phyloP scores from a whole-genome alignment of 2,329 filamentous ascomycete genomes.

The Dichotomopilus funicola region DNA sequence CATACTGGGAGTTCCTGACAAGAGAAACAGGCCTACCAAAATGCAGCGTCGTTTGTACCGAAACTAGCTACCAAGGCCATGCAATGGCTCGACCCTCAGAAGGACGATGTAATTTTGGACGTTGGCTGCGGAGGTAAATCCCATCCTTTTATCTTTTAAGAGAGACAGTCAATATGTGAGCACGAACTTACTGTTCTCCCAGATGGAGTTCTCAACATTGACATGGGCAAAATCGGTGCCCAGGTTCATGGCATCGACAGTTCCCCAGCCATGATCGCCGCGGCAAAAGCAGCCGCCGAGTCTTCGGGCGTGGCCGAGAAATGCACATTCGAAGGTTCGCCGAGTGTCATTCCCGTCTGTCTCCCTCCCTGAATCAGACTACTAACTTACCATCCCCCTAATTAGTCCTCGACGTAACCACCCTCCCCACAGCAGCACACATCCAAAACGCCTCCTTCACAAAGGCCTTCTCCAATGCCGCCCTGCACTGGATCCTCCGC shows the following conservation, averaged over 20 bases:
- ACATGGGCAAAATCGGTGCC: constrained; percentile 43
- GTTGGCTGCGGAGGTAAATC: constrained; percentile 55
- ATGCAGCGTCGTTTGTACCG: constrained; percentile 57
- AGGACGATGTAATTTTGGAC: constrained; percentile 54
- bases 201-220: constrained; percentile 54
- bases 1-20: background rate
- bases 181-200: background rate
- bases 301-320: constrained; percentile 28
- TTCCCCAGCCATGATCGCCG: constrained; percentile 52
- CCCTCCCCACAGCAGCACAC: constrained; percentile 30
- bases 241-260: constrained; percentile 52
- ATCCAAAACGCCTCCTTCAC: constrained; percentile 36
- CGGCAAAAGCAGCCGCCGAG: constrained; percentile 39
- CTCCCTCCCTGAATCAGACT: background rate
- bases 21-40: constrained; percentile 46
- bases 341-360: background rate
- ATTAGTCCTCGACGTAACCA: constrained; percentile 41
- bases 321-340: constrained; percentile 39
- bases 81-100: constrained; percentile 51
- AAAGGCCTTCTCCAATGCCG: constrained; percentile 62
- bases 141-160: background rate
- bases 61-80: constrained; percentile 54
- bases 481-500: constrained; percentile 60
- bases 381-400: background rate
- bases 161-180: background rate